phyloP scores from a whole-genome alignment of 2,329 filamentous ascomycete genomes.

The Phaeosphaeriaceae sp. region DNA sequence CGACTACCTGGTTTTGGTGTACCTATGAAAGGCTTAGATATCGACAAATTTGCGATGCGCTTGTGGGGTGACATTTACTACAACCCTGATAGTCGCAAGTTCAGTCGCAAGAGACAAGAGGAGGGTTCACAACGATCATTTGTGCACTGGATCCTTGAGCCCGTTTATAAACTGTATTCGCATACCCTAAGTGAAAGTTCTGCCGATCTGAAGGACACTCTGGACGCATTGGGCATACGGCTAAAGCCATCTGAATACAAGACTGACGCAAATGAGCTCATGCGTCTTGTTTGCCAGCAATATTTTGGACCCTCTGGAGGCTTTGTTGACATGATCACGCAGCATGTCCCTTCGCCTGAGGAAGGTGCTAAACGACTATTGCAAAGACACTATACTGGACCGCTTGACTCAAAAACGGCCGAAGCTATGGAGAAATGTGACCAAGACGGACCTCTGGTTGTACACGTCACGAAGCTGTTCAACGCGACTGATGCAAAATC shows the following conservation, averaged over 20 bases:
- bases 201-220: conserved; percentile 78
- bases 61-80: conserved; percentile 98
- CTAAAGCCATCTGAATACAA: conserved; percentile 94
- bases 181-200: conserved; percentile 92
- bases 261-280: conserved; percentile 83
- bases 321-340: conserved; percentile 93
- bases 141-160: conserved; percentile 92
- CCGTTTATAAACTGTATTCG: conserved; percentile 96
- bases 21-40: conserved; percentile 63
- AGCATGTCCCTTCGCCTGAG: conserved; percentile 85
- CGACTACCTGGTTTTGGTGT: conserved; percentile 43
- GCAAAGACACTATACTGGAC: conserved; percentile 90
- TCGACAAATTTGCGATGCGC: conserved; percentile 79
- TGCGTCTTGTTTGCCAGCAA: conserved; percentile 89
- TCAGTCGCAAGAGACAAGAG: conserved; percentile 86
- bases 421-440: conserved; percentile 81
- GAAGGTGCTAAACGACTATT: conserved; percentile 78
- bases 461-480: conserved; percentile 93
- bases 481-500: conserved; percentile 87
- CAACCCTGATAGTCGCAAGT: conserved; percentile 87
- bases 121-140: conserved; percentile 84
- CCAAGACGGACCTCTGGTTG: conserved; percentile 87
- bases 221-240: conserved; percentile 79
- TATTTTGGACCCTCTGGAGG: conserved; percentile 91
- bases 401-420: conserved; percentile 80